Percentiles rank a stretch among this genome's conserved stretches.
Conservation (phyloP, 2,329 filamentous ascomycete species). For the Emmonsia crescens region DNA sequence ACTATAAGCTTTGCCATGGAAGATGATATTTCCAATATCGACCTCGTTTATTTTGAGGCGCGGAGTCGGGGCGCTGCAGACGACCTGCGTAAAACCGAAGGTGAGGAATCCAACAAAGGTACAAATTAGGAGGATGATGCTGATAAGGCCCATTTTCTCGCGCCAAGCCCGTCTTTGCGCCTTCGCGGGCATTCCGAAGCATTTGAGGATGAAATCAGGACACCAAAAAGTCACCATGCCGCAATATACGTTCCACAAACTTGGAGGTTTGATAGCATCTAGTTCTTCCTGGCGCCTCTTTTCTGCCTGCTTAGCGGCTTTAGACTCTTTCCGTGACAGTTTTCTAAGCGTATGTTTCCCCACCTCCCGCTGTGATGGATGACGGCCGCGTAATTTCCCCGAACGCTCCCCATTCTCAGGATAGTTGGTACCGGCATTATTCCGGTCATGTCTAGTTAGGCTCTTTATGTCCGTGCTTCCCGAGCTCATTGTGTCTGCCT, state of each 20-base stretch:
- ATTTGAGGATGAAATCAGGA: conserved; percentile 71
- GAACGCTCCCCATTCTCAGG: conserved; percentile 21
- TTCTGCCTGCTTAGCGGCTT: conserved; percentile 46
- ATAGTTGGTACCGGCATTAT: conserved; percentile 11
- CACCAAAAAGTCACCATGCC: conserved; percentile 90
- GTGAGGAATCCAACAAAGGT: conserved; percentile 87
- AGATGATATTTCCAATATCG: conserved; percentile 78
- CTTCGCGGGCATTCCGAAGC: conserved; percentile 74
- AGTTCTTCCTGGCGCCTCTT: conserved; percentile 47
- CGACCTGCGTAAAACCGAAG: conserved; percentile 85
- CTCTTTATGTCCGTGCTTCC: conserved; percentile 50
- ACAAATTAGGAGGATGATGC: conserved; percentile 82
- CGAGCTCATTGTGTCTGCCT: conserved; percentile 45
- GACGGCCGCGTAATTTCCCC: conserved; percentile 19
- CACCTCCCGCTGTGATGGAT: conserved; percentile 6
- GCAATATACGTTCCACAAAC: conserved; percentile 92
- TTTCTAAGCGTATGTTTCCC: conserved; percentile 44
- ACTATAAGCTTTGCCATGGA: conserved; percentile 86
- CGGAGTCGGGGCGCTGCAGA: conserved; percentile 62
- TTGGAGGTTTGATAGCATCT: conserved; percentile 63
- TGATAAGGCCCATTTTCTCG: conserved; percentile 95
- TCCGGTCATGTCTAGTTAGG: conserved; percentile 20
- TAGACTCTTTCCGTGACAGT: conserved; percentile 51
- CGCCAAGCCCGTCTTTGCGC: conserved; percentile 89
- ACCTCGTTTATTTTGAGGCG: conserved; percentile 79